A percentile compares a stretch with the other conserved stretches of the same genome.
Conservation (phyloP, 805 yeast genomes). For the Hagleromyces aurorensis region DNA sequence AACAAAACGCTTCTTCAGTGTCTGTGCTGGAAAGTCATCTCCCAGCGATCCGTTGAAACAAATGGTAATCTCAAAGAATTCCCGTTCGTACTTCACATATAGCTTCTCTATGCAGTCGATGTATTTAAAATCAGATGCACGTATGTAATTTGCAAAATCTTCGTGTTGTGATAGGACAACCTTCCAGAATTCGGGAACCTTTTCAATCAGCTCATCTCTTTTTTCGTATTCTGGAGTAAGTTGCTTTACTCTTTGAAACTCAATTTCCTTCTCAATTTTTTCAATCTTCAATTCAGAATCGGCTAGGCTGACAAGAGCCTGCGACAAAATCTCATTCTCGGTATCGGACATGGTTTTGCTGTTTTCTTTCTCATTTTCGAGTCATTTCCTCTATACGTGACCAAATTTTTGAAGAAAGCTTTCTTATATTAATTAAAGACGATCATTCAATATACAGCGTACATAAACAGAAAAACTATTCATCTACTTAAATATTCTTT, state of each 20-base stretch:
- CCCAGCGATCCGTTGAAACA: constrained; percentile 42
- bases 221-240: constrained; percentile 50
- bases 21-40: constrained; percentile 46
- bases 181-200: constrained; percentile 80
- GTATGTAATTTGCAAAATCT: constrained; percentile 74
- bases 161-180: constrained; percentile 75
- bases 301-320: constrained; percentile 45
- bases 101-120: constrained; percentile 61
- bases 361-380: constrained; percentile 1
- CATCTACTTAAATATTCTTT: constrained; percentile 43
- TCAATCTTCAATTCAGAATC: constrained; percentile 52
- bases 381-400: neutral
- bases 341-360: too few species aligned
- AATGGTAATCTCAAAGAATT: constrained; percentile 53
- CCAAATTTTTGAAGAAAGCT: neutral
- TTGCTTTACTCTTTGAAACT: constrained; percentile 42
- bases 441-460: constrained; percentile 3
- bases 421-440: constrained; percentile 1
- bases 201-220: constrained; percentile 44
- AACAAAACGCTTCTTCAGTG: constrained; percentile 51
- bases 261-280: constrained; percentile 49
- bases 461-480: neutral
- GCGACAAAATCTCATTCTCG: too few species aligned
- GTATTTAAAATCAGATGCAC: constrained; percentile 68
- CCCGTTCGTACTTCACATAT: constrained; percentile 44